These are phyloP conservation scores for Grosmannia clavigera DNA, from an alignment of 2,329 filamentous ascomycete genomes.

Conservation along the genomic window DNA sequence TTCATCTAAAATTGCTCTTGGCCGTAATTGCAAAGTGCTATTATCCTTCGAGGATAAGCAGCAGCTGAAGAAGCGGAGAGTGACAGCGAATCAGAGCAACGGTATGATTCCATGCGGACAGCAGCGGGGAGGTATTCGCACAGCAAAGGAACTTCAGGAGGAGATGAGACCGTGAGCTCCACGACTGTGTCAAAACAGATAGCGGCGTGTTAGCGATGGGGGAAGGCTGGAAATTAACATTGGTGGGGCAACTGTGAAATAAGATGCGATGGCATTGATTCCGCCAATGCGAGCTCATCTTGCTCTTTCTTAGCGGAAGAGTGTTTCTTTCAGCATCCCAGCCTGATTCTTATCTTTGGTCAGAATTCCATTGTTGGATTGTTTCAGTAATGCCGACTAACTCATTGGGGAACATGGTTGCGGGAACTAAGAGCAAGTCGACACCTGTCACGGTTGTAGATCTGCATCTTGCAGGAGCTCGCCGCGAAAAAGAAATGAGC, in stretches of 20 bases:
- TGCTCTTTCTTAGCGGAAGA: background rate
- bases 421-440: background rate
- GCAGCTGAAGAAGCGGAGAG: no score
- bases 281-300: background rate
- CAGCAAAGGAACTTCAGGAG: no score
- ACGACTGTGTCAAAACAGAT: background rate
- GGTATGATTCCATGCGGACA: no score
- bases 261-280: background rate
- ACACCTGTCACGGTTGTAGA: background rate
- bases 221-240: background rate
- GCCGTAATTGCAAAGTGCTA: no score
- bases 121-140: no score
- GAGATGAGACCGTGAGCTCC: background rate
- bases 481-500: no score
- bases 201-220: background rate
- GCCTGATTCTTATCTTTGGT: background rate
- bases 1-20: background rate
- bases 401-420: background rate
- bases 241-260: background rate
- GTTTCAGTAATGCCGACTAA: background rate
- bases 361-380: background rate
- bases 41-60: no score
- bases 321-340: background rate
- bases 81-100: no score
- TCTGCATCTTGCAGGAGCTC: no score